Percentiles rank a stretch among this genome's conserved stretches.
Evolutionary conservation across 2,329 filamentous ascomycete genomes (phyloP).

Genomic region (Claviceps sp.): DNA sequence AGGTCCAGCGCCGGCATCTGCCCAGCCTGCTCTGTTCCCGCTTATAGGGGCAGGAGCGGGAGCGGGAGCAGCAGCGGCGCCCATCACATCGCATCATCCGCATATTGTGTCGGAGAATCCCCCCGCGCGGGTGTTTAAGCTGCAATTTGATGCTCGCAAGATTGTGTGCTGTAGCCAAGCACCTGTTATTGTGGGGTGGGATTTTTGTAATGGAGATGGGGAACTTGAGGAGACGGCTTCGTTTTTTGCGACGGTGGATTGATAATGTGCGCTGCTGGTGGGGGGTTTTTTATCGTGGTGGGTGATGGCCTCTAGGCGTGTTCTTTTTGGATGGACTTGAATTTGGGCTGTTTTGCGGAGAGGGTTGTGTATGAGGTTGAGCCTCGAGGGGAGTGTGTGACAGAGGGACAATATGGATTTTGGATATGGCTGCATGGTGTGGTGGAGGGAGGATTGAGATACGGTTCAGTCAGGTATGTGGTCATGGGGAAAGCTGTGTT

Average conservation of each 20-base stretch:
- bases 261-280: not conserved
- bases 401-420: too few relatives aligned
- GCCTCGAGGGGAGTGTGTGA: too few relatives aligned
- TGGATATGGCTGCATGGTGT: too few relatives aligned
- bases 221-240: constrained; percentile 65
- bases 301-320: too few relatives aligned
- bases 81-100: constrained; percentile 23
- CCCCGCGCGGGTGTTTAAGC: constrained; percentile 69
- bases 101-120: constrained; percentile 34
- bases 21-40: constrained; percentile 11
- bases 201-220: constrained; percentile 79
- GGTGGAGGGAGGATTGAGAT: too few relatives aligned
- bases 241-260: constrained; percentile 57
- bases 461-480: too few relatives aligned
- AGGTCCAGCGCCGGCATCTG: constrained; percentile 3
- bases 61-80: not conserved
- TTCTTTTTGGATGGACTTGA: too few relatives aligned
- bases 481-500: too few relatives aligned
- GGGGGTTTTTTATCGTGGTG: too few relatives aligned
- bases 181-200: constrained; percentile 87
- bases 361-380: too few relatives aligned
- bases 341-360: too few relatives aligned
- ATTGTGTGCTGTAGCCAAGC: constrained; percentile 94
- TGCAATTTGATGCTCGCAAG: constrained; percentile 86
- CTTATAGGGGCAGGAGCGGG: not conserved